phyloP scores from a whole-genome alignment of 1,284 basidiomycete genomes.

The Ustilago nuda region DNA sequence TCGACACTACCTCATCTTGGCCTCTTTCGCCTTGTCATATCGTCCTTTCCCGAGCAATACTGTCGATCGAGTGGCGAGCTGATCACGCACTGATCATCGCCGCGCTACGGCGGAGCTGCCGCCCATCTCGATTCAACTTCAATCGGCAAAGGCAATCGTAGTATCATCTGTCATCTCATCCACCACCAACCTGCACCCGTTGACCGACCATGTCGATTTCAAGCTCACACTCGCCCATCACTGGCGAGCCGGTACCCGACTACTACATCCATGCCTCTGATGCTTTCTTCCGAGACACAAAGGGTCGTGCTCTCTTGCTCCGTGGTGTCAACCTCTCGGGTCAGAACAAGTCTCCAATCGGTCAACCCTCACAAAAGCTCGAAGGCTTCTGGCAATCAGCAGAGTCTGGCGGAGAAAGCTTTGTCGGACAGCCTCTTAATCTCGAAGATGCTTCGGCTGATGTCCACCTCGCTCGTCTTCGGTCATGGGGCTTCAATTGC shows the following conservation, averaged over 20 bases:
- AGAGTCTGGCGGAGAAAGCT: conserved; percentile 79
- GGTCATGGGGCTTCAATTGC: conserved; percentile 94
- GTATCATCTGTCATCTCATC: conserved; percentile 1
- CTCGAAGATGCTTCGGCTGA: conserved; percentile 83
- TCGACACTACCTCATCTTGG: background rate
- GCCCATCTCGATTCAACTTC: background rate
- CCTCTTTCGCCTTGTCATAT: background rate
- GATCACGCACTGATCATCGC: background rate
- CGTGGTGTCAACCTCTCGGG: conserved; percentile 94
- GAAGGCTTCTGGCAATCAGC: conserved; percentile 90
- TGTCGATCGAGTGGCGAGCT: background rate
- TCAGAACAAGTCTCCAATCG: conserved; percentile 83
- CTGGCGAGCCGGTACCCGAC: conserved; percentile 42
- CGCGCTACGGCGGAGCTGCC: background rate
- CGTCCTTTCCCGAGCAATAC: background rate
- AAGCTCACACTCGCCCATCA: conserved; percentile 32
- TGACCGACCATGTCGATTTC: conserved; percentile 17
- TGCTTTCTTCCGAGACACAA: conserved; percentile 82
- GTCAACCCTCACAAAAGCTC: conserved; percentile 75
- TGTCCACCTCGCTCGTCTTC: conserved; percentile 84
- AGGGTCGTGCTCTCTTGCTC: conserved; percentile 84
- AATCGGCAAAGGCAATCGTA: background rate
- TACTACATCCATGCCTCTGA: conserved; percentile 60
- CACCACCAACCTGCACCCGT: too few relatives aligned
- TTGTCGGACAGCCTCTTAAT: conserved; percentile 81